Base-by-base conservation (phyloP, 2,329 filamentous ascomycete species). In the Penicillium sp. region DNA sequence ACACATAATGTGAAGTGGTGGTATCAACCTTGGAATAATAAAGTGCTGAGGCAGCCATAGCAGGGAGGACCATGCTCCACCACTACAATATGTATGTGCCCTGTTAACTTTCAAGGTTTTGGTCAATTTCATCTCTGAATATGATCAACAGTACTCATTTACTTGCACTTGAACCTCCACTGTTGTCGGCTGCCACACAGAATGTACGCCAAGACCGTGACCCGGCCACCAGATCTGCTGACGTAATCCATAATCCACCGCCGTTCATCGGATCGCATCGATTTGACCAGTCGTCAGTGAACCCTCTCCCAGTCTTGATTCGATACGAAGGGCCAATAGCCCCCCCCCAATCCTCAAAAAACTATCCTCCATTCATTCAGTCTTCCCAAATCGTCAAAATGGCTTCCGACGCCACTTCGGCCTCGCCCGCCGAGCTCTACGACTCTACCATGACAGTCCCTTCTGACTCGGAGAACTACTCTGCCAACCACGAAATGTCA, bases 381-480 rank as follows among this genome's bases (percentile, higher is more conserved):
- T 45, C 5, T 44, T 11, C 9, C 10, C 14, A 2, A 10, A 31
- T 32, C 27, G 10, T 21, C 18, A 40, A 31, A 8, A 75, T 72
- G 69, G 64, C 71, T 48, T 69, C 71, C 46, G 66, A 72, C 44
- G 59, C 67, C 46, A 55, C 63, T 39, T 53, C 50, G 49, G 55
- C 58, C 61, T 67, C 71, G 52, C 63, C 64, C 41, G 66, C 67
- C 57, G 74, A 74, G 60, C 72, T 76, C 48, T 75, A 71, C 56
- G 74, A 76, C 57, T 76, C 74, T n/a, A 64, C 71, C 34, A 49
- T 75, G 56, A 78, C 75, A 3, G 70, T 78, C 47, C 76, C 75
- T 45, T 78, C 76, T n/a, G 76, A 79, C 58, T 78, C 76, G 22
- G 76, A 79, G 59, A 75, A 74, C 60, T 79, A 78, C 60, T 77